Percentiles rank a stretch among this genome's conserved stretches.
phyloP scores from a whole-genome alignment of 345 rosid genomes.

The Psidium guajava region DNA sequence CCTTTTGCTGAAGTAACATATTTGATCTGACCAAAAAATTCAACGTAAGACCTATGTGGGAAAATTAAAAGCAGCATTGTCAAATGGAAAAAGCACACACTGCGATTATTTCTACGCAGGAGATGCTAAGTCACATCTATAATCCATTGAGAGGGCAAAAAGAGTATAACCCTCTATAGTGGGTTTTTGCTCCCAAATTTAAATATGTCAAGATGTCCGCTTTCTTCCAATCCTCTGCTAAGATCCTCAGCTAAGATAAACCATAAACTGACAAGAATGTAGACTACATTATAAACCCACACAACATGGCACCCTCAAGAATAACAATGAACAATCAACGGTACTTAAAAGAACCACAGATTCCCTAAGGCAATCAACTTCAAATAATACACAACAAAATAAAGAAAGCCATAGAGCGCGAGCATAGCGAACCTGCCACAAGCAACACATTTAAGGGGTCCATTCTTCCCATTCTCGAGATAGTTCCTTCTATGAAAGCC shows the following conservation, averaged over 20 bases:
- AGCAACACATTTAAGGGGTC: conserved; percentile 66
- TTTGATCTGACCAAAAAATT: background rate
- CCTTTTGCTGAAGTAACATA: background rate
- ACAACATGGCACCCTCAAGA: background rate
- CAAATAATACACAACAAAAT: background rate
- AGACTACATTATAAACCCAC: background rate
- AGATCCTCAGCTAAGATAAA: background rate
- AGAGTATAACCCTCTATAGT: background rate
- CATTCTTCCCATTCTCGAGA: conserved; percentile 73
- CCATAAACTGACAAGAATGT: background rate
- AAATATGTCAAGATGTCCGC: background rate
- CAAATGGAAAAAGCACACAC: background rate
- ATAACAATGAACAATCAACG: background rate
- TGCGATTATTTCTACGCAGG: background rate
- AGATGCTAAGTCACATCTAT: background rate
- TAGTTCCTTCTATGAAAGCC: conserved; percentile 48
- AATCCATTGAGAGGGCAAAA: background rate
- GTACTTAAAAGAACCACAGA: background rate
- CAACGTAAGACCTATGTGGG: background rate
- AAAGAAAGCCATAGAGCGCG: conserved; percentile 1
- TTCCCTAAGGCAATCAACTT: conserved; percentile 6
- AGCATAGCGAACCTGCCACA: conserved; percentile 72
- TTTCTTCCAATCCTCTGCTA: background rate
- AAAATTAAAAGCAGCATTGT: background rate
- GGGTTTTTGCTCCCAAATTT: background rate